Evolutionary conservation across 495 filamentous ascomycete genomes (phyloP).

Genomic region (Annulohypoxylon moriforme): DNA sequence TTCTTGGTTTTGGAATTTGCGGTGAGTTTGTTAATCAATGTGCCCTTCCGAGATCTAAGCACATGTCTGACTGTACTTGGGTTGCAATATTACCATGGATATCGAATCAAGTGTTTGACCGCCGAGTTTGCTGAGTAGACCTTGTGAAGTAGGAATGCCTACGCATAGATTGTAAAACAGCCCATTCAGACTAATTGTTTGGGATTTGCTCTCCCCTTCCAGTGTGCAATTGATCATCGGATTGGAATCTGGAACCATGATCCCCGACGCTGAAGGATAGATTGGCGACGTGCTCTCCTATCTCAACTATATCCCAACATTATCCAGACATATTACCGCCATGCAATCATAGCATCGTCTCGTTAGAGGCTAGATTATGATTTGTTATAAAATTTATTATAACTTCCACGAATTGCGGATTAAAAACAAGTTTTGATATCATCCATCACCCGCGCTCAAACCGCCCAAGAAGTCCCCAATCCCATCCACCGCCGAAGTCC

Average conservation of each 20-base stretch:
- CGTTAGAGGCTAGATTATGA: background rate
- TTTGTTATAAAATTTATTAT: constrained; percentile 42
- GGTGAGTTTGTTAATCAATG: background rate
- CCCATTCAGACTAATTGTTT: background rate
- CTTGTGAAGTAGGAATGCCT: background rate
- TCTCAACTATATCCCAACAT: background rate
- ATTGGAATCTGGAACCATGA: background rate
- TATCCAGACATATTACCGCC: background rate
- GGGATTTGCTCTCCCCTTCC: background rate
- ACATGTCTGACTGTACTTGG: background rate
- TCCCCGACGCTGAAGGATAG: background rate
- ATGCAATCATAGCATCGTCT: background rate
- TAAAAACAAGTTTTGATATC: constrained; percentile 40
- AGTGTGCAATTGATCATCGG: background rate
- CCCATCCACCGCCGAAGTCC: constrained; percentile 21
- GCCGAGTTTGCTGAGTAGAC: background rate
- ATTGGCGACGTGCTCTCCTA: background rate
- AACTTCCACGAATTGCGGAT: constrained; percentile 29
- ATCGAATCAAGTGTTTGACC: background rate
- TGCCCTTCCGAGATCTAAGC: background rate
- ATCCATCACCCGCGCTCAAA: constrained; percentile 25
- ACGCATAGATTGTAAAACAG: background rate
- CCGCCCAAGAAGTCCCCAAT: constrained; percentile 11
- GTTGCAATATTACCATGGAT: constrained; percentile 1
- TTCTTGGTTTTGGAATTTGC: background rate